Percentiles rank a stretch among this genome's conserved stretches.
Evolutionary conservation across 306 rosid genomes (phyloP).

Genomic region (Sicyos edulis): DNA sequence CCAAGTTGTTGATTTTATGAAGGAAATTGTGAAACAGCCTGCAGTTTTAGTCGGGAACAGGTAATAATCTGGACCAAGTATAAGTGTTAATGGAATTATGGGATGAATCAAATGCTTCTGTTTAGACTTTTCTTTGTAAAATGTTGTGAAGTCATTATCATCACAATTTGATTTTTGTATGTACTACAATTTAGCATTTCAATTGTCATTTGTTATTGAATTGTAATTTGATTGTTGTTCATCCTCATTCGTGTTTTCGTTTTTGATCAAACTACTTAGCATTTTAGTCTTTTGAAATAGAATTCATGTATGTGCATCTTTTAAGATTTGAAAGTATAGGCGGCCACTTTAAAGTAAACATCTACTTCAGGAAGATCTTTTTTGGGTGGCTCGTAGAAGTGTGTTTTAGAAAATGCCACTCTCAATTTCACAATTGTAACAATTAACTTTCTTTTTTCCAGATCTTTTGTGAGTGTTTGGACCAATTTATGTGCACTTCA

Average conservation of each 20-base stretch:
- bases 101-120: not conserved
- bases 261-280: not conserved
- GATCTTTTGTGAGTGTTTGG: too few species aligned
- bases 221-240: not conserved
- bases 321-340: too few species aligned
- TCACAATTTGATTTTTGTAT: not conserved
- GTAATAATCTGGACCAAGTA: slow-evolving; percentile 28
- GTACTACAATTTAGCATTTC: not conserved
- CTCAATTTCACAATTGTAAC: not conserved
- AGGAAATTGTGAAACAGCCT: slow-evolving; percentile 83
- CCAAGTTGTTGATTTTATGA: slow-evolving; percentile 79
- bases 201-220: not conserved
- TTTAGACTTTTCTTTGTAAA: not conserved
- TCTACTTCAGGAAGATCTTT: not conserved
- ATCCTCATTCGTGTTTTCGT: not conserved
- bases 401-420: not conserved
- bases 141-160: not conserved
- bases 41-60: slow-evolving; percentile 85
- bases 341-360: not conserved
- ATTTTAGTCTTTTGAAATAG: not conserved
- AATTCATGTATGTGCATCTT: not conserved
- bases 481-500: too few species aligned
- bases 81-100: not conserved
- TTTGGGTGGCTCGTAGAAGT: not conserved
- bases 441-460: not conserved